A percentile compares a stretch with the other conserved stretches of the same genome.
These are phyloP conservation scores for Gryganskiella cystojenkinii DNA, from an alignment of 192 early-diverging fungal species.

Conservation along the genomic window DNA sequence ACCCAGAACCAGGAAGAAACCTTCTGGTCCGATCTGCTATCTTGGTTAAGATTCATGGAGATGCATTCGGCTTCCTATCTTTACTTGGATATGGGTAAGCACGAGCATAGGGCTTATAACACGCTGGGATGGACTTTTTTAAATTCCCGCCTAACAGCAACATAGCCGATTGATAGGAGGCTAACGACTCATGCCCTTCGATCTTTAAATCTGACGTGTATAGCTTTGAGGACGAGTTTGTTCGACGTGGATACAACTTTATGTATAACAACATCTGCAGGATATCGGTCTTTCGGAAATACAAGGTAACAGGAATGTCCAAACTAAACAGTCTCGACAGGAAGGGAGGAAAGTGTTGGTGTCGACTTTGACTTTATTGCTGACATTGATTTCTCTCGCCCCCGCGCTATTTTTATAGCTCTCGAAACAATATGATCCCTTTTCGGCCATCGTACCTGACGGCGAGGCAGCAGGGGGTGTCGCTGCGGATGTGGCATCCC, in stretches of 20 bases:
- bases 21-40: conserved; percentile 44
- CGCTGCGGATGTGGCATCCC: conserved; percentile 15
- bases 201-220: background rate
- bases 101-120: too few relatives aligned
- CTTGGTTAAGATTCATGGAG: conserved; percentile 48
- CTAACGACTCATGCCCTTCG: too few relatives aligned
- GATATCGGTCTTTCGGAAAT: conserved; percentile 50
- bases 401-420: conserved; percentile 6
- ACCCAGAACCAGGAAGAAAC: conserved; percentile 44
- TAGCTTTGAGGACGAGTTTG: conserved; percentile 50
- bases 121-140: too few relatives aligned
- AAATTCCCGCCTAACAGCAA: too few relatives aligned
- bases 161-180: too few relatives aligned
- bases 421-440: conserved; percentile 43
- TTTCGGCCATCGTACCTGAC: conserved; percentile 37
- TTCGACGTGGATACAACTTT: conserved; percentile 47
- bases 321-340: background rate
- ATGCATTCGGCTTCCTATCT: conserved; percentile 39
- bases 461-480: conserved; percentile 5
- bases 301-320: conserved; percentile 19
- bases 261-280: conserved; percentile 50
- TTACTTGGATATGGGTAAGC: conserved; percentile 42
- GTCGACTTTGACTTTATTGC: background rate
- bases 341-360: too few relatives aligned
- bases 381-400: background rate